Evolutionary conservation across 768 basidiomycete genomes (phyloP).

Genomic region (Rhizopogon vulgaris): DNA sequence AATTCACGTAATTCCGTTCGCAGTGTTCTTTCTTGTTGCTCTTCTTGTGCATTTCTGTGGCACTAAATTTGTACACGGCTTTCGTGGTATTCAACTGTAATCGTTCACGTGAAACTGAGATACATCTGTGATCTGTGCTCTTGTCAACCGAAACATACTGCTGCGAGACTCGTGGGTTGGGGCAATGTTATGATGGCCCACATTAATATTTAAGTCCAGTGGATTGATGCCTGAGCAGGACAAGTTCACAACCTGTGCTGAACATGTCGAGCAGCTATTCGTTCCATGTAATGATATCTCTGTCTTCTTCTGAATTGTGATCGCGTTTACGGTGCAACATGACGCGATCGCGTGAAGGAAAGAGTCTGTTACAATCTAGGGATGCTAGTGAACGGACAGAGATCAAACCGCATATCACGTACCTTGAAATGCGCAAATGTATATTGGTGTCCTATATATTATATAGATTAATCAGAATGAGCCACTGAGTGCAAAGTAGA

Average conservation of each 20-base stretch:
- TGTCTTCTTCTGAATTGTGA: slow-evolving; percentile 51
- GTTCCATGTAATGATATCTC: slow-evolving; percentile 70
- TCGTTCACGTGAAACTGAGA: neutral
- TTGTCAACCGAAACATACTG: no score
- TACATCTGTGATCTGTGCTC: neutral
- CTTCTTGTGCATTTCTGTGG: neutral
- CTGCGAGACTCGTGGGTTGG: neutral
- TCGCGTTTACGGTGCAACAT: slow-evolving; percentile 71
- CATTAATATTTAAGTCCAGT: neutral
- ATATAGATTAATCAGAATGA: neutral
- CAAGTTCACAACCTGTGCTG: neutral
- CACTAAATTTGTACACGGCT: slow-evolving; percentile 2
- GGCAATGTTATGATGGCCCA: neutral
- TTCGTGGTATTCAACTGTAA: slow-evolving; percentile 1
- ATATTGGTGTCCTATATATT: slow-evolving; percentile 63
- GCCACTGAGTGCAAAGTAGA: neutral
- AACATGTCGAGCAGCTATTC: slow-evolving; percentile 22
- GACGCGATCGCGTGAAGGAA: slow-evolving; percentile 62
- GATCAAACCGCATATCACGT: slow-evolving; percentile 1
- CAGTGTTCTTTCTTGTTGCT: neutral
- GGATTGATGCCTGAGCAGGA: neutral
- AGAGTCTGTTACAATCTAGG: slow-evolving; percentile 64
- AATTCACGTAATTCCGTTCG: neutral
- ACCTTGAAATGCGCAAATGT: slow-evolving; percentile 67
- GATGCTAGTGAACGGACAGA: neutral